A percentile compares a stretch with the other conserved stretches of the same genome.
These are phyloP conservation scores for Closterium sp. DNA, from an alignment of 139 green algal species.

Conservation along the genomic window DNA sequence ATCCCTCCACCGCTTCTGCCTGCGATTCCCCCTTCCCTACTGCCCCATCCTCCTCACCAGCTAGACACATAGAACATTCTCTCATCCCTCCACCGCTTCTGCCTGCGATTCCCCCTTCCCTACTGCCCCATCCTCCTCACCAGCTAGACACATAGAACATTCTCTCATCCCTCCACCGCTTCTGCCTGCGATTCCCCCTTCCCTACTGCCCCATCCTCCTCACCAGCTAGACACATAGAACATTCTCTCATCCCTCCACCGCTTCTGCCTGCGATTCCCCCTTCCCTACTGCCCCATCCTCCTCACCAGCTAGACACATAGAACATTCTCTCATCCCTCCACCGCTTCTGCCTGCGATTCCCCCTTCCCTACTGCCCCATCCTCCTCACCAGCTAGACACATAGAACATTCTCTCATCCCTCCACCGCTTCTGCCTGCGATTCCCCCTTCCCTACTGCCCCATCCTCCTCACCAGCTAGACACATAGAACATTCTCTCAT, in stretches of 20 bases:
- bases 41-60: not conserved
- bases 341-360: too few relatives aligned
- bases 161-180: slow-evolving; percentile 80
- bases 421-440: not conserved
- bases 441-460: too few relatives aligned
- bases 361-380: too few relatives aligned
- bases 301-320: slow-evolving; percentile 75
- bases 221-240: slow-evolving; percentile 82
- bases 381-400: slow-evolving; percentile 74
- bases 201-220: too few relatives aligned
- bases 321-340: slow-evolving; percentile 95
- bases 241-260: slow-evolving; percentile 91
- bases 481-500: slow-evolving; percentile 96
- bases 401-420: slow-evolving; percentile 95
- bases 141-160: slow-evolving; percentile 92
- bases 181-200: too few relatives aligned
- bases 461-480: slow-evolving; percentile 62
- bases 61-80: slow-evolving; percentile 95
- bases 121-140: too few relatives aligned
- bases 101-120: too few relatives aligned
- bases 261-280: too few relatives aligned
- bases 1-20: slow-evolving; percentile 59
- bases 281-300: too few relatives aligned
- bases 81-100: slow-evolving; percentile 73
- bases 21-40: too few relatives aligned